phyloP scores from a whole-genome alignment of 129 eudicot genomes.

The Heracleum sosnowskyi region DNA sequence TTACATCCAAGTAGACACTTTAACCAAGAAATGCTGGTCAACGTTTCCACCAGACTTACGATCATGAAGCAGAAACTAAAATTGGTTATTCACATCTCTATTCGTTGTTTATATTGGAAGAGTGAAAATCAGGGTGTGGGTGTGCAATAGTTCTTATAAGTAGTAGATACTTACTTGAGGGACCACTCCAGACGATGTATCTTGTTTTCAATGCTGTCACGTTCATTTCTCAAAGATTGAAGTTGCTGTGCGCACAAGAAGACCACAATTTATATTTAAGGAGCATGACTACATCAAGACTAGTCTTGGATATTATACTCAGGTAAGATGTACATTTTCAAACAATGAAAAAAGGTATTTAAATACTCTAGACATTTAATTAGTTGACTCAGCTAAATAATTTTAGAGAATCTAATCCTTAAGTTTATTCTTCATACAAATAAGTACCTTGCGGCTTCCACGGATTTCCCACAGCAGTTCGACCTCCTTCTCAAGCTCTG shows the following conservation, averaged over 20 bases:
- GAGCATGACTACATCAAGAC: neutral
- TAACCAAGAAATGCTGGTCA: neutral
- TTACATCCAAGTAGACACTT: neutral
- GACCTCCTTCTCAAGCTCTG: slow-evolving; percentile 96
- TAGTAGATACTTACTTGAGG: slow-evolving; percentile 41
- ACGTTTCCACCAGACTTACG: neutral
- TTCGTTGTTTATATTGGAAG: neutral
- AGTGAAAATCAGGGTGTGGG: neutral
- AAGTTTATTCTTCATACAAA: neutral
- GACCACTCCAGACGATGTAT: slow-evolving; percentile 86
- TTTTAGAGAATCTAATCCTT: neutral
- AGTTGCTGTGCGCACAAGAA: slow-evolving; percentile 50
- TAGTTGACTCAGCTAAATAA: neutral
- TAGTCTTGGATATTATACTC: neutral
- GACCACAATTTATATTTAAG: neutral
- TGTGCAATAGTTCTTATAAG: neutral
- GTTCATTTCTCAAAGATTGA: slow-evolving; percentile 59
- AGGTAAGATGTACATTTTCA: neutral
- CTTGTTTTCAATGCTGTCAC: slow-evolving; percentile 71
- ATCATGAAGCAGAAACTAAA: neutral
- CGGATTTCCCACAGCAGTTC: slow-evolving; percentile 64
- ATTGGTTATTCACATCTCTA: neutral
- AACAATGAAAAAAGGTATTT: neutral
- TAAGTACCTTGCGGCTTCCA: slow-evolving; percentile 76
- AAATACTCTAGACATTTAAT: neutral